Evolutionary conservation across 192 early-diverging fungal genomes (phyloP).

Genomic region (Backusella tarrabulga): DNA sequence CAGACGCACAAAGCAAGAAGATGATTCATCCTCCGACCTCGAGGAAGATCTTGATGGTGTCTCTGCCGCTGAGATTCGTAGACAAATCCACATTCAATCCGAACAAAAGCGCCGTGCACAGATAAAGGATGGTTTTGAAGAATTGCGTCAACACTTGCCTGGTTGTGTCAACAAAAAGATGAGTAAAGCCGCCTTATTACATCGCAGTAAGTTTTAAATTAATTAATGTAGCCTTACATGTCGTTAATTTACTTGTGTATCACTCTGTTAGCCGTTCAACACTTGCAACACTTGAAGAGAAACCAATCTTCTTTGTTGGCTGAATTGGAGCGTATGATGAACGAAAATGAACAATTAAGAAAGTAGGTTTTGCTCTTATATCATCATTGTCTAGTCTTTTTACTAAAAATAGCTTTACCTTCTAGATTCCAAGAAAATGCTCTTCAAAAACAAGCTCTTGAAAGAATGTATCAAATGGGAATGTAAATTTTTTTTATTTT

Average conservation of each 20-base stretch:
- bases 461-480: conserved; percentile 36
- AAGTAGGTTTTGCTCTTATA: background rate
- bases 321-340: conserved; percentile 25
- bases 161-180: conserved; percentile 40
- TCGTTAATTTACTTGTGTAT: background rate
- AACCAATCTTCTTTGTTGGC: conserved; percentile 34
- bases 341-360: conserved; percentile 32
- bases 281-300: conserved; percentile 41
- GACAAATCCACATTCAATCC: conserved; percentile 47
- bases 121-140: conserved; percentile 48
- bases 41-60: conserved; percentile 28
- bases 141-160: conserved; percentile 43
- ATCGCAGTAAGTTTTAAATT: conserved; percentile 30
- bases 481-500: conserved; percentile 15
- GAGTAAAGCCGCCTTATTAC: conserved; percentile 42
- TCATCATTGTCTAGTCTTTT: background rate
- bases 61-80: conserved; percentile 37
- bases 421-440: conserved; percentile 33
- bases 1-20: conserved; percentile 15
- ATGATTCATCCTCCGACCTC: conserved; percentile 7
- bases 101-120: conserved; percentile 47
- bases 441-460: conserved; percentile 37
- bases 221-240: background rate
- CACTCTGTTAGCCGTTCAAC: conserved; percentile 36
- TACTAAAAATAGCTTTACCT: background rate